Conservation (phyloP, 1,284 basidiomycete genomes). For the Hypsizygus ulmarius region DNA sequence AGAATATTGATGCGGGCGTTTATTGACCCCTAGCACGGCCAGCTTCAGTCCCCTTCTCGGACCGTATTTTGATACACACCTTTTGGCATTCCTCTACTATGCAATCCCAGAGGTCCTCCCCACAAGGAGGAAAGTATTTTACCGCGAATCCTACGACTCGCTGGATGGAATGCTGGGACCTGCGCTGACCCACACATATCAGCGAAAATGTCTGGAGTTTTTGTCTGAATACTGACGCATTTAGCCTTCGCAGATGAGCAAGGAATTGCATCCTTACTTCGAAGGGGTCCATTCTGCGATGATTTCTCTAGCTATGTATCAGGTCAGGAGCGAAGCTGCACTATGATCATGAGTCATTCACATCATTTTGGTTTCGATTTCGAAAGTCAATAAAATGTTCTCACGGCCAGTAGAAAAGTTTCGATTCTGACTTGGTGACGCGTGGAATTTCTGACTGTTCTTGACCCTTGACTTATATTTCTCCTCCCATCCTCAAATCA, state of each 20-base stretch:
- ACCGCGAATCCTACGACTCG: constrained; percentile 86
- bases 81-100: constrained; percentile 88
- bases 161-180: constrained; percentile 87
- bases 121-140: constrained; percentile 78
- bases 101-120: constrained; percentile 94
- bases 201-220: constrained; percentile 17
- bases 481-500: constrained; percentile 17
- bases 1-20: constrained; percentile 92
- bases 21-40: constrained; percentile 72
- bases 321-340: neutral
- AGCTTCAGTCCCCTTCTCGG: neutral
- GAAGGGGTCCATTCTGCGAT: constrained; percentile 77
- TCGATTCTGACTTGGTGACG: constrained; percentile 12
- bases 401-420: constrained; percentile 9
- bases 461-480: neutral
- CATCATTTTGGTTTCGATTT: neutral
- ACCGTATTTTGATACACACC: constrained; percentile 37
- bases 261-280: constrained; percentile 89
- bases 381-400: neutral
- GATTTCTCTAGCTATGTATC: neutral
- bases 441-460: neutral
- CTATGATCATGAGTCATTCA: too few species aligned
- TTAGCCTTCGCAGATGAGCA: constrained; percentile 66
- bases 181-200: constrained; percentile 36
- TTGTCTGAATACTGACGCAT: constrained; percentile 60